Evolutionary conservation across 768 basidiomycete species (phyloP), one percentile per base, ranked within the genome.

Genomic region (Suillus alpinus): DNA sequence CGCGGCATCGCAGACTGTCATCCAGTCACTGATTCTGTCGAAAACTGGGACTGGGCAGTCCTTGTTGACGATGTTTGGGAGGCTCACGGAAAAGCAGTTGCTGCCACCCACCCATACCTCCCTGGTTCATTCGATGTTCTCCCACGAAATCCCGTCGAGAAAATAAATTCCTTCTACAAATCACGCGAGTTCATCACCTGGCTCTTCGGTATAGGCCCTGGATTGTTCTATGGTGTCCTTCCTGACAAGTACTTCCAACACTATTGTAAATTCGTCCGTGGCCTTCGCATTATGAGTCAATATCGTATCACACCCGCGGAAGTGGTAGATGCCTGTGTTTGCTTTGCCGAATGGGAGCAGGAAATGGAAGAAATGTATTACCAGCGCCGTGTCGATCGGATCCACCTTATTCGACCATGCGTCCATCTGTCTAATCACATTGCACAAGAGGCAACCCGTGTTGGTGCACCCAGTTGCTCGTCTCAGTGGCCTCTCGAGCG

Each of bases 21-120:
- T 26, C 26, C 26, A 4, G 0, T 56, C 52, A 1, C 32, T 32
- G 32, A 32, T 32, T 32, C 32, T 6, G 4, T 32, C 7, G 32
- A 32, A 32, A 7, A 32, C 32, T 78, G 77, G 77, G 66, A 66
- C 16, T 78, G 71, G 69, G 73, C 56, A 8, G 62, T 67, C 0
- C 62, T 80, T 0, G 64, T 10, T 2, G 70, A 63, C 1, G 18
- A 41, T 7, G 55, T 63, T 23, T 71, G 70, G 67, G 58, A 60
- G 18, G 39, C 37, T 0, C 70, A 70, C 39, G 65, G 71, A 4
- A 36, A 63, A 40, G 57, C n/a, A 7, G 65, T 72, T 14, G 71
- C 64, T 4, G 36, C 23, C 8, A 59, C 60, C 9, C 52, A 47
- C 32, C 32, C 32, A 12, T 67, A 61, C 55, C 49, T 68, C 9